phyloP scores from a whole-genome alignment of 192 early-diverging fungal species.

The Coemansia sp. region DNA sequence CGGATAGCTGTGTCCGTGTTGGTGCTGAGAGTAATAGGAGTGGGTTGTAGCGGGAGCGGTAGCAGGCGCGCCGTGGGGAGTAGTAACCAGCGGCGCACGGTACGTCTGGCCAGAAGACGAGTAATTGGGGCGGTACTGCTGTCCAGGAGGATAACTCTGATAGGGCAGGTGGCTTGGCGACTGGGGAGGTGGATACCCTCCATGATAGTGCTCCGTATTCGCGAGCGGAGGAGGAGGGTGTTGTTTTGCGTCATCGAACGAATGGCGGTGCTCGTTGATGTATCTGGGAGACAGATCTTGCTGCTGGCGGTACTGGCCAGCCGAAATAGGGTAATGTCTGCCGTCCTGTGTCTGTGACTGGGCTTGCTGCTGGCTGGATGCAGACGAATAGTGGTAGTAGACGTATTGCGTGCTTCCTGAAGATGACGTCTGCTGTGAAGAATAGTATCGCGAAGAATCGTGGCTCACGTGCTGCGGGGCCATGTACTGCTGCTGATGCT shows the following conservation, averaged over 20 bases:
- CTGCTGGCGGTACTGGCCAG: background rate
- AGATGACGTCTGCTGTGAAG: slow-evolving; percentile 2
- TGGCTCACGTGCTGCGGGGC: slow-evolving; percentile 5
- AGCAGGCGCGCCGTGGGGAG: background rate
- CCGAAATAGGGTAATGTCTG: background rate
- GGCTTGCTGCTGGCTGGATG: background rate
- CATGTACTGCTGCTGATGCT: slow-evolving; percentile 3
- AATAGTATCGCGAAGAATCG: background rate
- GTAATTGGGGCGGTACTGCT: background rate
- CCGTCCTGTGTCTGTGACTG: slow-evolving; percentile 4
- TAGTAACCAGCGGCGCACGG: background rate
- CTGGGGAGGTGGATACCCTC: background rate
- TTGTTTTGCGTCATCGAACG: background rate
- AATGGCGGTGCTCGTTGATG: background rate
- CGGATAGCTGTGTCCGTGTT: background rate
- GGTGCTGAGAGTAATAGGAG: slow-evolving; percentile 3
- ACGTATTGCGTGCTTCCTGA: background rate
- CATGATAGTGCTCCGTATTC: background rate
- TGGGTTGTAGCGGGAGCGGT: background rate
- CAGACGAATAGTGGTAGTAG: background rate
- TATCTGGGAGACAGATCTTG: background rate
- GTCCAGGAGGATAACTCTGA: background rate
- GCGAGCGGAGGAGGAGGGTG: background rate
- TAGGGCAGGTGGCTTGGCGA: background rate
- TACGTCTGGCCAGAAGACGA: background rate